Conservation (phyloP, 352 stramenopile genomes). For the Pythium dissimile region DNA sequence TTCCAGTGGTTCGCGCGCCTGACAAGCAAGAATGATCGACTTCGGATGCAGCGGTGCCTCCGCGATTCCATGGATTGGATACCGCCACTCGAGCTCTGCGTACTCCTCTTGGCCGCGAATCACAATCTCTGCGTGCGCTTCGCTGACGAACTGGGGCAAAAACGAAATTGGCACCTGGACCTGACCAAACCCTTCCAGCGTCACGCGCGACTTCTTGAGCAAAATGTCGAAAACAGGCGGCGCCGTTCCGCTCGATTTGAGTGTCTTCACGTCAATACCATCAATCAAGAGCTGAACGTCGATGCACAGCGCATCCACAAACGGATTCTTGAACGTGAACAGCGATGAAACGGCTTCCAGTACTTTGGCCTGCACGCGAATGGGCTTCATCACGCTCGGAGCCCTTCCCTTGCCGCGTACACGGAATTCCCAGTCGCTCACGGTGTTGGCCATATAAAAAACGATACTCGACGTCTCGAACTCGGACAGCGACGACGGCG, state of each 20-base stretch:
- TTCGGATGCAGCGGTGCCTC: conserved; percentile 63
- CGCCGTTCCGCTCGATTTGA: not conserved
- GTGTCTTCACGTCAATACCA: not conserved
- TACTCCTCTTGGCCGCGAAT: conserved; percentile 66
- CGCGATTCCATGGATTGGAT: conserved; percentile 66
- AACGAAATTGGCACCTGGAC: conserved; percentile 92
- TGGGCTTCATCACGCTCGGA: conserved; percentile 90
- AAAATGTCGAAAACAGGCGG: conserved; percentile 68
- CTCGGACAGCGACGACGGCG: conserved; percentile 84
- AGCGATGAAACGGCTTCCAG: conserved; percentile 78
- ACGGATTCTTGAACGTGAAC: conserved; percentile 93
- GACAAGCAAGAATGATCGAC: conserved; percentile 56
- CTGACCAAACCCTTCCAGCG: conserved; percentile 78
- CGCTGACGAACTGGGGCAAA: conserved; percentile 64
- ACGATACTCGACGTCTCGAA: conserved; percentile 64
- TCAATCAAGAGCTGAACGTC: conserved; percentile 69
- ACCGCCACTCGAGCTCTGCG: conserved; percentile 69
- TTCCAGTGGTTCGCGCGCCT: conserved; percentile 61
- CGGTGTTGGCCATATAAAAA: conserved; percentile 67
- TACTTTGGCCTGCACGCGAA: conserved; percentile 64
- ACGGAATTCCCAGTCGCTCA: conserved; percentile 89
- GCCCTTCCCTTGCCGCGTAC: conserved; percentile 72
- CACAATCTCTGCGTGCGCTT: conserved; percentile 63
- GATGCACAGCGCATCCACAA: conserved; percentile 72
- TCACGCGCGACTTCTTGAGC: conserved; percentile 64